phyloP scores from a whole-genome alignment of 352 stramenopile species.

The Globisporangium nunn region DNA sequence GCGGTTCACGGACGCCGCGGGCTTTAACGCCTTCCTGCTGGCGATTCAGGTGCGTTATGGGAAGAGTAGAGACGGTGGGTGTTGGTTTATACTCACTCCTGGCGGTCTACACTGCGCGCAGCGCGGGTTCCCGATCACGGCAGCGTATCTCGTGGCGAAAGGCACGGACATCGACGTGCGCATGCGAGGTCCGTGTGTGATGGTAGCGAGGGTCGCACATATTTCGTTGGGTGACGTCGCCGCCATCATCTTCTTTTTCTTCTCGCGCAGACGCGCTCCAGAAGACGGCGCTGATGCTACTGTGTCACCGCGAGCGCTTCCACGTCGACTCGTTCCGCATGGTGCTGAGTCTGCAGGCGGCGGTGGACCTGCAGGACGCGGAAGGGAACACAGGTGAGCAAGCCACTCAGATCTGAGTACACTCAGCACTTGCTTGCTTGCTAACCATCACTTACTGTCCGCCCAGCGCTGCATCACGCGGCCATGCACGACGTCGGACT shows the following conservation, averaged over 20 bases:
- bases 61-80: neutral
- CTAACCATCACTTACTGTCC: no score
- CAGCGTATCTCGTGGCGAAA: constrained; percentile 72
- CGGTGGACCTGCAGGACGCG: constrained; percentile 40
- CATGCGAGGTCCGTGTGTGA: constrained; percentile 24
- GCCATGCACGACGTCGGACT: constrained; percentile 51
- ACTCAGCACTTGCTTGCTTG: no score
- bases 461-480: constrained; percentile 55
- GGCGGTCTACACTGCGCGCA: constrained; percentile 4
- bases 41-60: constrained; percentile 37
- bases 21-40: constrained; percentile 58
- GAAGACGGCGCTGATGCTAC: constrained; percentile 64
- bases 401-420: no score
- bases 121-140: constrained; percentile 65
- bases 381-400: constrained; percentile 65
- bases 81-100: neutral
- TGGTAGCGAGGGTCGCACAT: no score
- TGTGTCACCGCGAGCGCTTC: constrained; percentile 63
- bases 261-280: constrained; percentile 16
- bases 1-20: constrained; percentile 36
- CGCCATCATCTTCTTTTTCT: no score
- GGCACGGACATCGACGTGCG: constrained; percentile 56
- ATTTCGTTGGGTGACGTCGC: neutral
- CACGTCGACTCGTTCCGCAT: constrained; percentile 80
- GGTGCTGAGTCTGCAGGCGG: constrained; percentile 63